phyloP scores from a whole-genome alignment of 164 flowering plant genomes.

The Magnolia officinalis region DNA sequence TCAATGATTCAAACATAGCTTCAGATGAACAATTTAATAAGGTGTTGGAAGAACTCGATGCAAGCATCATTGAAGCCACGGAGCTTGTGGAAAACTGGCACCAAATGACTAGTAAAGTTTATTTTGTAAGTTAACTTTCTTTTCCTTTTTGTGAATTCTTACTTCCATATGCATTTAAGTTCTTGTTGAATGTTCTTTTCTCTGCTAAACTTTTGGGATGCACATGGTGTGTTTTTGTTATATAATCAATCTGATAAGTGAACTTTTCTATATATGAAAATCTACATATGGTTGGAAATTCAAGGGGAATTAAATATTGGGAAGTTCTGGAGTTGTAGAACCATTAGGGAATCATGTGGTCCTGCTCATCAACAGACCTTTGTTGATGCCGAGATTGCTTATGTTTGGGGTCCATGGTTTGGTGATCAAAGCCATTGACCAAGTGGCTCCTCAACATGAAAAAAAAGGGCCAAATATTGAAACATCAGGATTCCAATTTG shows the following conservation, averaged over 20 bases:
- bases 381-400: too few species aligned
- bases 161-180: neutral
- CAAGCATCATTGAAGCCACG: constrained; percentile 47
- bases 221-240: neutral
- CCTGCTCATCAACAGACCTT: too few species aligned
- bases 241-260: too few species aligned
- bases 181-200: neutral
- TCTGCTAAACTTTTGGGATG: neutral
- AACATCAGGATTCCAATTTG: too few species aligned
- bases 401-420: too few species aligned
- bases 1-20: constrained; percentile 45
- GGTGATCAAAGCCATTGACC: too few species aligned
- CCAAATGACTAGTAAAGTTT: constrained; percentile 65
- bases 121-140: constrained; percentile 40
- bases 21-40: constrained; percentile 46
- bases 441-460: too few species aligned
- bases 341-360: too few species aligned
- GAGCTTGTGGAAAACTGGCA: constrained; percentile 64
- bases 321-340: too few species aligned
- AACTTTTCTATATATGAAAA: neutral
- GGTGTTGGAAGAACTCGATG: constrained; percentile 47
- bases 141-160: neutral
- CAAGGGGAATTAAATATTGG: neutral
- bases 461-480: too few species aligned
- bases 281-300: neutral